phyloP scores from a whole-genome alignment of 164 flowering plant genomes.

The Vitis vinifera region DNA sequence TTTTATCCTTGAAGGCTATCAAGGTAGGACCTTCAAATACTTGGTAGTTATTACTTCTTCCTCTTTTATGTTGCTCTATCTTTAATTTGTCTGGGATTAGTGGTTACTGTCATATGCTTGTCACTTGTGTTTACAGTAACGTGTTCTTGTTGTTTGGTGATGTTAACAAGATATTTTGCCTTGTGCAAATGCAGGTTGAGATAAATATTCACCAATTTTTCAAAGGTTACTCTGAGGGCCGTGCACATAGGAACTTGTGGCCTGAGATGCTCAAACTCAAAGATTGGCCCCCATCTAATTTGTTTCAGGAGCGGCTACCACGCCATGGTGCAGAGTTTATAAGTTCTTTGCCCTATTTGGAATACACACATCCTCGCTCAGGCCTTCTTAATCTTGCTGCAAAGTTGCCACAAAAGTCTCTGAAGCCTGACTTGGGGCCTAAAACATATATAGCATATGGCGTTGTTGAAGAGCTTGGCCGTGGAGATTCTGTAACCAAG shows the following conservation, averaged over 20 bases:
- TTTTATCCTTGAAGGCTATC: too few relatives aligned
- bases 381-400: constrained; percentile 46
- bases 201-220: constrained; percentile 41
- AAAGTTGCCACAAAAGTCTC: constrained; percentile 24
- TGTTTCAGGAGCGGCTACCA: constrained; percentile 38
- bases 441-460: constrained; percentile 60
- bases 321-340: constrained; percentile 49
- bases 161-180: too few relatives aligned
- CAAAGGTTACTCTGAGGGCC: constrained; percentile 34
- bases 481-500: constrained; percentile 53
- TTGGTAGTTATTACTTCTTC: too few relatives aligned
- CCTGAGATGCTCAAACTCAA: constrained; percentile 46
- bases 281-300: constrained; percentile 49
- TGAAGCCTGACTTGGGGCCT: constrained; percentile 55
- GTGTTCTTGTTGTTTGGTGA: too few relatives aligned
- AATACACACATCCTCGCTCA: constrained; percentile 37
- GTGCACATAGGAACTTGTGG: constrained; percentile 15
- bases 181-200: constrained; percentile 29
- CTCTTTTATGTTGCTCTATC: too few relatives aligned
- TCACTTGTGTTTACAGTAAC: too few relatives aligned
- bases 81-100: too few relatives aligned
- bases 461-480: constrained; percentile 31
- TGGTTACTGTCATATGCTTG: too few relatives aligned
- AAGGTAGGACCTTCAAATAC: too few relatives aligned
- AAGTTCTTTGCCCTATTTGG: constrained; percentile 43